These are phyloP conservation scores for Penicillium ochrochloron DNA, from an alignment of 495 filamentous ascomycete species.

Conservation along the genomic window DNA sequence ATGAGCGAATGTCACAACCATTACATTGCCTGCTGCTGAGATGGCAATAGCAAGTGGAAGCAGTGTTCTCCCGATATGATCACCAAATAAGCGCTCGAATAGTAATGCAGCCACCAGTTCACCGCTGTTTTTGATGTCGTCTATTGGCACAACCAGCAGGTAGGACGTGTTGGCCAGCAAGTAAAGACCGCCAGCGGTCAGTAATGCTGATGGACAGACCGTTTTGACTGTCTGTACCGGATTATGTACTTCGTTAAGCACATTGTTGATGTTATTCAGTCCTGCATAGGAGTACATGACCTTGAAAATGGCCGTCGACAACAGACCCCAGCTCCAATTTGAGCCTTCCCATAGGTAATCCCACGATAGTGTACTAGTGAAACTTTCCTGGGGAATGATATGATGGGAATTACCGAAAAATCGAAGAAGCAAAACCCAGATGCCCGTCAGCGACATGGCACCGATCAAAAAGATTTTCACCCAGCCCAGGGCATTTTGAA, in stretches of 20 bases:
- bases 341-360: constrained; percentile 47
- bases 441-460: constrained; percentile 49
- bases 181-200: constrained; percentile 66
- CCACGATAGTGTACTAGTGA: constrained; percentile 30
- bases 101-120: constrained; percentile 71
- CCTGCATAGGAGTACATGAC: constrained; percentile 75
- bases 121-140: constrained; percentile 69
- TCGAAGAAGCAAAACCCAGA: constrained; percentile 46
- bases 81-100: constrained; percentile 69
- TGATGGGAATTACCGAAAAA: constrained; percentile 27
- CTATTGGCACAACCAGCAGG: constrained; percentile 67
- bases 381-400: constrained; percentile 4
- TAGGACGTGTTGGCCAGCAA: constrained; percentile 73
- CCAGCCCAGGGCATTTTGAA: constrained; percentile 54
- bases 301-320: constrained; percentile 70
- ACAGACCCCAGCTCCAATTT: constrained; percentile 55
- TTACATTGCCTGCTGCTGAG: constrained; percentile 73
- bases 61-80: constrained; percentile 57
- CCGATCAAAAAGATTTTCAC: constrained; percentile 53
- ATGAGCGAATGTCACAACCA: constrained; percentile 73
- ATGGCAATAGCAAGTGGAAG: constrained; percentile 68
- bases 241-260: constrained; percentile 75
- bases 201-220: constrained; percentile 63
- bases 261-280: constrained; percentile 71
- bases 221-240: constrained; percentile 68